phyloP scores from a whole-genome alignment of 164 flowering plant genomes.

The Nelumbo lutea region DNA sequence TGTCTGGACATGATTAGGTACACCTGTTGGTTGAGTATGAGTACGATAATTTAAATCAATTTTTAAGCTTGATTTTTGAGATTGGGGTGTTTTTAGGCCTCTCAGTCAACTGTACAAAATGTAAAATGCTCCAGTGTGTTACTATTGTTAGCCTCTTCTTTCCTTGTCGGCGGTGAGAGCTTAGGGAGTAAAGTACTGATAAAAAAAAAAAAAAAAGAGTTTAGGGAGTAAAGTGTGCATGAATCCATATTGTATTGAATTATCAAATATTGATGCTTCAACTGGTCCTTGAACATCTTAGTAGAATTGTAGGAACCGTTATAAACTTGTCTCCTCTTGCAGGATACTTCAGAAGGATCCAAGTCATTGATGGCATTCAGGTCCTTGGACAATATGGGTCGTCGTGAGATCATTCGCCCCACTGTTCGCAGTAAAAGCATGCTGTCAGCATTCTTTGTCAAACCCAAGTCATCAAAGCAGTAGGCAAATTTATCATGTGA shows the following conservation, averaged over 20 bases:
- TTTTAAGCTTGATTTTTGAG: no score
- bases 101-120: no score
- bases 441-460: conserved; percentile 68
- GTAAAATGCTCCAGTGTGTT: no score
- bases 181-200: no score
- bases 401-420: conserved; percentile 33
- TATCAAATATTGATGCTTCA: not conserved
- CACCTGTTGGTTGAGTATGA: no score
- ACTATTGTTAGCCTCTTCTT: no score
- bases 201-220: no score
- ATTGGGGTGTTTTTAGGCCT: no score
- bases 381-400: conserved; percentile 50
- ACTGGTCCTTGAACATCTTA: conserved; percentile 1
- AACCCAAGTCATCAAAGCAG: conserved; percentile 46
- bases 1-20: no score
- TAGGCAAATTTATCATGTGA: conserved; percentile 5
- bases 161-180: no score
- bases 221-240: no score
- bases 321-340: conserved; percentile 11
- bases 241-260: not conserved
- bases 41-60: no score
- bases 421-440: conserved; percentile 79
- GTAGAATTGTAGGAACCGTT: not conserved
- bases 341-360: conserved; percentile 48
- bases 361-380: conserved; percentile 44